Evolutionary conservation across 2,329 filamentous ascomycete species (phyloP).

Genomic region (Allantophomopsis cytisporea): DNA sequence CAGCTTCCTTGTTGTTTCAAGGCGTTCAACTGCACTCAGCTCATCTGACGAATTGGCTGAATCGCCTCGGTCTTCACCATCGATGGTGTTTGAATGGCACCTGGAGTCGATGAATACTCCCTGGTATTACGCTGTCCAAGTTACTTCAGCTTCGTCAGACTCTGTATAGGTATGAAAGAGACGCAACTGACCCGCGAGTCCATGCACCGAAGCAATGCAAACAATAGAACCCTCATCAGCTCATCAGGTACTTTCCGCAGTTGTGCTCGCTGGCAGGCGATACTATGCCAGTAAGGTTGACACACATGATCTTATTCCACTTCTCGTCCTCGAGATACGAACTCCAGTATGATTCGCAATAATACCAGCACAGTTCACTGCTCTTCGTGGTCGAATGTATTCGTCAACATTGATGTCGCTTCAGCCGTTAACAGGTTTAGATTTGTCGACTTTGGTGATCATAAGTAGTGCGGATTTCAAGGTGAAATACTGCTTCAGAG

Average conservation of each 20-base stretch:
- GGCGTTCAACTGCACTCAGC: conserved; percentile 21
- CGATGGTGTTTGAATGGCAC: conserved; percentile 33
- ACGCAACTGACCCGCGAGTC: conserved; percentile 24
- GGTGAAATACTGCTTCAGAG: conserved; percentile 4
- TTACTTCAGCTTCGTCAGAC: conserved; percentile 15
- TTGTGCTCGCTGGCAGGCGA: conserved; percentile 34
- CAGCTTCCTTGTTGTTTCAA: conserved; percentile 32
- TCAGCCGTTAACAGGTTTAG: conserved; percentile 20
- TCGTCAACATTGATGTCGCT: conserved; percentile 15
- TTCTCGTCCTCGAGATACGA: conserved; percentile 22
- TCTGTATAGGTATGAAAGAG: too few relatives aligned
- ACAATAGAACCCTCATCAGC: conserved; percentile 21
- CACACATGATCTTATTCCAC: conserved; percentile 27
- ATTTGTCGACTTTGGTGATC: conserved; percentile 17
- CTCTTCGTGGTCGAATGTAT: conserved; percentile 22
- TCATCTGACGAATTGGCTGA: conserved; percentile 18
- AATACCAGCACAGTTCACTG: conserved; percentile 34
- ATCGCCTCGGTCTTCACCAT: conserved; percentile 22
- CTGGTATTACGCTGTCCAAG: conserved; percentile 5
- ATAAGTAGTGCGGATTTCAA: conserved; percentile 18
- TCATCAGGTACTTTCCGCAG: conserved; percentile 24
- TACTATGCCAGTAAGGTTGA: conserved; percentile 32
- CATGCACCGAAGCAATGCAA: conserved; percentile 31
- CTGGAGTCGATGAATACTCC: conserved; percentile 12
- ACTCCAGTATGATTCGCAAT: conserved; percentile 19